A percentile compares a stretch with the other conserved stretches of the same genome.
phyloP scores from a whole-genome alignment of 1,139 yeast genomes.

The Pichia sp. region DNA sequence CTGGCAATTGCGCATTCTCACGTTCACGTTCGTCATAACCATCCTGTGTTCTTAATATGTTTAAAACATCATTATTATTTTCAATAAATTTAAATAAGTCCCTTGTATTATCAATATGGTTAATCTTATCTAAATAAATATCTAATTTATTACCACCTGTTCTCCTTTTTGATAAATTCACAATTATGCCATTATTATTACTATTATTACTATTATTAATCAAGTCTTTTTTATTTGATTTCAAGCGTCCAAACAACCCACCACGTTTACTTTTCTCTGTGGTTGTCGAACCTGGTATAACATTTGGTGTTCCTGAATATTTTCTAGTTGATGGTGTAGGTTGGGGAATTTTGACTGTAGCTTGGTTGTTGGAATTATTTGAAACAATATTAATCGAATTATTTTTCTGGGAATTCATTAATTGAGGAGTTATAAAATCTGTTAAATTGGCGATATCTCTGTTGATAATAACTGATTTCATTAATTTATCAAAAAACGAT shows the following conservation, averaged over 20 bases:
- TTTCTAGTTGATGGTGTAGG: slow-evolving; percentile 4
- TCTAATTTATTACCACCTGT: slow-evolving; percentile 1
- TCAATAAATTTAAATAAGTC: slow-evolving; percentile 6
- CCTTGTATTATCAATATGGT: background rate
- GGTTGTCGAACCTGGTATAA: background rate
- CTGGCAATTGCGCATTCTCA: slow-evolving; percentile 17
- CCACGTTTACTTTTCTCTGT: background rate
- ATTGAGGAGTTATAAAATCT: background rate
- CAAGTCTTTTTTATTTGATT: slow-evolving; percentile 2
- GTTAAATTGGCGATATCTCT: background rate
- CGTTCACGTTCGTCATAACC: slow-evolving; percentile 20
- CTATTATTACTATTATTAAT: background rate
- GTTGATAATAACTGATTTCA: background rate
- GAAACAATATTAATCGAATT: slow-evolving; percentile 1
- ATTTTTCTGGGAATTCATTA: background rate
- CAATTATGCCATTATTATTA: too few relatives aligned
- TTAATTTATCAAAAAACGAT: slow-evolving; percentile 40
- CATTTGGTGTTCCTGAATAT: background rate
- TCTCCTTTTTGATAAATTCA: background rate
- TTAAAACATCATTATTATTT: slow-evolving; percentile 1
- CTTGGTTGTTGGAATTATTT: background rate
- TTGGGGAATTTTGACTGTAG: slow-evolving; percentile 2
- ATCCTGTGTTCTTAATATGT: slow-evolving; percentile 9
- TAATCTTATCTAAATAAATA: slow-evolving; percentile 2
- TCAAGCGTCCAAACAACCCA: slow-evolving; percentile 14